phyloP scores from a whole-genome alignment of 1,284 basidiomycete species.

The Afroboletus lepidellus region DNA sequence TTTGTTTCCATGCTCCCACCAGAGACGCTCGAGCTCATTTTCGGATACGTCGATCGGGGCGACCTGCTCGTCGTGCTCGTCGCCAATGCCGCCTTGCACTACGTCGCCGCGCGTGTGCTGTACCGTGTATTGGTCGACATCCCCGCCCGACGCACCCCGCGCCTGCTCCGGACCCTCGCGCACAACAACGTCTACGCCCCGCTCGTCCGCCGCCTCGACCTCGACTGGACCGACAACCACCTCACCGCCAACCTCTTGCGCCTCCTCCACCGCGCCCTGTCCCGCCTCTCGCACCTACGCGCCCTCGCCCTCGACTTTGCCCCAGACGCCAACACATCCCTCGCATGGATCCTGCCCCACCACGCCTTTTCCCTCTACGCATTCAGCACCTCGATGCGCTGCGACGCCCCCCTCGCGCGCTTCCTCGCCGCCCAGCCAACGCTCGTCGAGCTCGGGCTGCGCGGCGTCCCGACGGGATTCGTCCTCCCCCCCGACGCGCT shows the following conservation, averaged over 20 bases:
- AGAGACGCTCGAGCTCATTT: constrained; percentile 50
- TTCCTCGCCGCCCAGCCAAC: constrained; percentile 51
- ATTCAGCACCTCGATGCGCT: constrained; percentile 54
- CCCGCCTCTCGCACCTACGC: constrained; percentile 38
- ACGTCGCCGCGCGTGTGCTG: constrained; percentile 41
- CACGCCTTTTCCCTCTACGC: constrained; percentile 40
- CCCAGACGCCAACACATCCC: constrained; percentile 32
- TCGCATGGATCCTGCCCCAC: constrained; percentile 49
- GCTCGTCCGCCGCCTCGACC: constrained; percentile 44
- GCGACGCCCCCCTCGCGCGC: constrained; percentile 44
- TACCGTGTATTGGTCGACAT: constrained; percentile 47
- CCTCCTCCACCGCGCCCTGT: constrained; percentile 46
- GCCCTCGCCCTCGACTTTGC: constrained; percentile 50
- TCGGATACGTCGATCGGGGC: constrained; percentile 33
- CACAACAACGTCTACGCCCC: constrained; percentile 33
- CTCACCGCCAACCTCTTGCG: constrained; percentile 45
- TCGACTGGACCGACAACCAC: constrained; percentile 39
- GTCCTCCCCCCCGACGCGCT: constrained; percentile 42
- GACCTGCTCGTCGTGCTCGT: constrained; percentile 31
- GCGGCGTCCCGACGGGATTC: constrained; percentile 43
- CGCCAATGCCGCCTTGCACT: constrained; percentile 40
- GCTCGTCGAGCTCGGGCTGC: constrained; percentile 51
- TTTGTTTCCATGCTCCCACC: constrained; percentile 39
- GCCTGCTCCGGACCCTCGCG: constrained; percentile 43
- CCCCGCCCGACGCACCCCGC: constrained; percentile 31